phyloP scores from a whole-genome alignment of 169 alveolate genomes.

The Cryptosporidium tyzzeri region DNA sequence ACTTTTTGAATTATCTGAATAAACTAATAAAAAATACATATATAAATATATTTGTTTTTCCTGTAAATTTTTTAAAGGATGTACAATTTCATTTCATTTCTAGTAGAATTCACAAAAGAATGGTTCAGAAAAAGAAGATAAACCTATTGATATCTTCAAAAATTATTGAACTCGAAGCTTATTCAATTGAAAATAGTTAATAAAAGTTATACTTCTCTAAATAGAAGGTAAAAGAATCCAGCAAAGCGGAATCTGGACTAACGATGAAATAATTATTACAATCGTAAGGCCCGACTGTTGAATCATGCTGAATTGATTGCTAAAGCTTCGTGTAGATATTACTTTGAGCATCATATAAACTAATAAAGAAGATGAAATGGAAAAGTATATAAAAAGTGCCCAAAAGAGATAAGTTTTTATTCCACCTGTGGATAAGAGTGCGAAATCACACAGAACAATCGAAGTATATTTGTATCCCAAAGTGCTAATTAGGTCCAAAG shows the following conservation, averaged over 20 bases:
- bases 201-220: not conserved
- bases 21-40: not conserved
- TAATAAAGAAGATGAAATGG: slow-evolving; percentile 45
- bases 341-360: slow-evolving; percentile 64
- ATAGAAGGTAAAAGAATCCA: slow-evolving; percentile 74
- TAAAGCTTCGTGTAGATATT: slow-evolving; percentile 21
- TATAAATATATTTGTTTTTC: not conserved
- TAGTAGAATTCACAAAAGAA: slow-evolving; percentile 33
- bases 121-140: slow-evolving; percentile 35
- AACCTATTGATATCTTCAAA: not conserved
- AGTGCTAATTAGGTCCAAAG: slow-evolving; percentile 38
- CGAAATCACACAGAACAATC: slow-evolving; percentile 38
- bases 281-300: slow-evolving; percentile 66
- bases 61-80: not conserved
- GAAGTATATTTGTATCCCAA: slow-evolving; percentile 71
- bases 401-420: slow-evolving; percentile 38
- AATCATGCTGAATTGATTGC: slow-evolving; percentile 36
- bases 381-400: slow-evolving; percentile 41
- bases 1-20: not conserved
- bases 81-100: slow-evolving; percentile 21
- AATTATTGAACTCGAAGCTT: not conserved
- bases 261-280: slow-evolving; percentile 32
- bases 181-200: not conserved
- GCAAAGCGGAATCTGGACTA: slow-evolving; percentile 56
- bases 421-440: slow-evolving; percentile 49